Evolutionary conservation across 2,329 filamentous ascomycete genomes (phyloP).

Genomic region (Pyrenochaeta sp.): DNA sequence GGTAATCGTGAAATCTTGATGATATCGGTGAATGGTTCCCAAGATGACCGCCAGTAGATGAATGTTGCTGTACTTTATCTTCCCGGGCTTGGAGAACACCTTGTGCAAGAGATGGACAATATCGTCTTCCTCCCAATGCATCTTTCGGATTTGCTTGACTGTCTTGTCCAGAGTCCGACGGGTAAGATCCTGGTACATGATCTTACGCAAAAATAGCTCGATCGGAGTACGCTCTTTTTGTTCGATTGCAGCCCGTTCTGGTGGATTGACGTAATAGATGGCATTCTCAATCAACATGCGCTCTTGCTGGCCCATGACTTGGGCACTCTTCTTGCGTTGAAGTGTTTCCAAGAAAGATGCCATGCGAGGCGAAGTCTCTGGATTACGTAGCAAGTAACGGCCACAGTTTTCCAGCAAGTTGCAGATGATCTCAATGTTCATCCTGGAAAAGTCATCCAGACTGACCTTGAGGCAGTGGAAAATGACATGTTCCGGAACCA

Average conservation of each 20-base stretch:
- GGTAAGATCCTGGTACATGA: constrained; percentile 92
- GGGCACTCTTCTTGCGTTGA: constrained; percentile 92
- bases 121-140: constrained; percentile 96
- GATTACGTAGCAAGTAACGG: constrained; percentile 88
- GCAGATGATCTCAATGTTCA: constrained; percentile 99
- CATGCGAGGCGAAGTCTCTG: constrained; percentile 94
- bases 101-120: constrained; percentile 82
- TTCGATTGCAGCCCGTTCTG: constrained; percentile 89
- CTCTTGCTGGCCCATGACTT: constrained; percentile 94
- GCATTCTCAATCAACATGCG: constrained; percentile 99
- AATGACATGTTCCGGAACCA: constrained; percentile 97
- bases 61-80: constrained; percentile 97
- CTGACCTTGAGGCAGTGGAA: constrained; percentile 99
- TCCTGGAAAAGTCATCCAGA: constrained; percentile 94
- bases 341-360: constrained; percentile 90
- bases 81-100: constrained; percentile 93
- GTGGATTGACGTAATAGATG: constrained; percentile 96
- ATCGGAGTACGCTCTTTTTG: constrained; percentile 95
- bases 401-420: constrained; percentile 96
- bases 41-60: constrained; percentile 90
- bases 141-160: constrained; percentile 89
- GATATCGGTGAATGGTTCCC: constrained; percentile 87
- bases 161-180: constrained; percentile 94
- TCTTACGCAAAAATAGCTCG: constrained; percentile 89
- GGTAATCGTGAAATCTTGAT: constrained; percentile 87